A percentile compares a stretch with the other conserved stretches of the same genome.
Evolutionary conservation across 1,139 yeast genomes (phyloP).

Genomic region (Insectozyma bohioensis): DNA sequence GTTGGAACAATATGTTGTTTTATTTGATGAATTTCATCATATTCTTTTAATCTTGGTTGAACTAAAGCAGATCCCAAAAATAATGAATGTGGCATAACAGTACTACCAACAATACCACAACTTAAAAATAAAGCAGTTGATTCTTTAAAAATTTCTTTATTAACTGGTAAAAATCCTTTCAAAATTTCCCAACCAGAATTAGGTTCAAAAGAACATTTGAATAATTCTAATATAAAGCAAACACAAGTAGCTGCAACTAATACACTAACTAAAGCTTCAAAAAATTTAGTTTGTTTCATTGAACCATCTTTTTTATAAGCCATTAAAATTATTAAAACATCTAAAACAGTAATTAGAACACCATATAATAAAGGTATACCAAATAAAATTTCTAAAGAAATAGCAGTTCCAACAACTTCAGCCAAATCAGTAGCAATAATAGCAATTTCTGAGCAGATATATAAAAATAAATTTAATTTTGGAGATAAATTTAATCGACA

Average conservation of each 20-base stretch:
- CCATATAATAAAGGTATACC: slow-evolving; percentile 66
- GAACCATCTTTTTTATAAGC: slow-evolving; percentile 74
- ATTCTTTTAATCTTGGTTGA: slow-evolving; percentile 69
- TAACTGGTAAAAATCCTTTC: slow-evolving; percentile 60
- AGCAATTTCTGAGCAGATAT: slow-evolving; percentile 68
- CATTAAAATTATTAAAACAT: slow-evolving; percentile 64
- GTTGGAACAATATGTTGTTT: slow-evolving; percentile 1
- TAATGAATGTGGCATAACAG: slow-evolving; percentile 82
- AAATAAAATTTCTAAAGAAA: slow-evolving; percentile 67
- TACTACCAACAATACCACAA: slow-evolving; percentile 76
- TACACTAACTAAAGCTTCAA: slow-evolving; percentile 63
- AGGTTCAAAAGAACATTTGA: slow-evolving; percentile 46
- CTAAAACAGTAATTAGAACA: slow-evolving; percentile 68
- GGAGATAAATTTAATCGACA: slow-evolving; percentile 64
- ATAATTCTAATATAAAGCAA: slow-evolving; percentile 63
- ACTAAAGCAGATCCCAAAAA: slow-evolving; percentile 76
- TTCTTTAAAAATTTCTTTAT: slow-evolving; percentile 47
- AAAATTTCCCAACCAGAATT: slow-evolving; percentile 40
- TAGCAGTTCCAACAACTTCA: slow-evolving; percentile 81
- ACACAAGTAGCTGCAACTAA: slow-evolving; percentile 64
- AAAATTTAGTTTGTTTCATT: slow-evolving; percentile 61
- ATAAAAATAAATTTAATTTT: slow-evolving; percentile 55
- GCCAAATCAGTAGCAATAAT: slow-evolving; percentile 81
- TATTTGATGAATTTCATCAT: slow-evolving; percentile 50
- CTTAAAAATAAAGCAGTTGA: slow-evolving; percentile 64